Evolutionary conservation across 495 filamentous ascomycete species (phyloP), one percentile per base, ranked within the genome.

Genomic region (Neurospora tetraspora): DNA sequence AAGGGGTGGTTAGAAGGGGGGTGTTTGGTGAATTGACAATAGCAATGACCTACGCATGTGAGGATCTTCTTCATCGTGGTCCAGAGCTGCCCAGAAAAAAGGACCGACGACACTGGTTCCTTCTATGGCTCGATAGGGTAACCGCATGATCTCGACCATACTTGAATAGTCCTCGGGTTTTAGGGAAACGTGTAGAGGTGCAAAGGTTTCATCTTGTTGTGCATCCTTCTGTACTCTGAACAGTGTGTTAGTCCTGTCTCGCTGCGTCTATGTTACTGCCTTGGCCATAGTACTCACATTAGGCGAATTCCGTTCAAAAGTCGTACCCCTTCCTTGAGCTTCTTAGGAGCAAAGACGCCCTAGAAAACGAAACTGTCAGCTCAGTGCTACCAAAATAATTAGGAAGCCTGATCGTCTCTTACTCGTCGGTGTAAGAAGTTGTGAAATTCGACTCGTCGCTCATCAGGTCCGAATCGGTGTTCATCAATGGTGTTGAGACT

Each of bases 11-110:
- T 53, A 70, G 31, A 9, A 11, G 8, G 34, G 5, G 6, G 4
- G 34, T 7, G 34, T 36, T 36, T 36, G 34, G 34, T 36, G 34
- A 36, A 6, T 6, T 36, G 34, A 36, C 34, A 5, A 36, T 36
- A 36, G 34, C 34, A 36, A 36, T 36, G 34, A 36, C 34, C 34
- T 36, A 86, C 85, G 86, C 20, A 88, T 75, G 75, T 88, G 84
- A 10, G 82, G 86, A 71, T 84, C 81, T 5, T 82, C 77, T 40
- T 86, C 83, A 71, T 87, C 82, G 73, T 86, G 81, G 74, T 88
- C 86, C 70, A 83, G 82, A 38, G 85, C 81, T 40, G 79, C 82
- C 87, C 86, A 88, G 77, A 88, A 88, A 71, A 87, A 88, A 1
- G 87, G 87, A 1, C 87, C 87, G 53, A 88, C 86, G 31, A 84